A percentile compares a stretch with the other conserved stretches of the same genome.
Evolutionary conservation across 768 basidiomycete genomes (phyloP).

Genomic region (Tubosaeta sp.): DNA sequence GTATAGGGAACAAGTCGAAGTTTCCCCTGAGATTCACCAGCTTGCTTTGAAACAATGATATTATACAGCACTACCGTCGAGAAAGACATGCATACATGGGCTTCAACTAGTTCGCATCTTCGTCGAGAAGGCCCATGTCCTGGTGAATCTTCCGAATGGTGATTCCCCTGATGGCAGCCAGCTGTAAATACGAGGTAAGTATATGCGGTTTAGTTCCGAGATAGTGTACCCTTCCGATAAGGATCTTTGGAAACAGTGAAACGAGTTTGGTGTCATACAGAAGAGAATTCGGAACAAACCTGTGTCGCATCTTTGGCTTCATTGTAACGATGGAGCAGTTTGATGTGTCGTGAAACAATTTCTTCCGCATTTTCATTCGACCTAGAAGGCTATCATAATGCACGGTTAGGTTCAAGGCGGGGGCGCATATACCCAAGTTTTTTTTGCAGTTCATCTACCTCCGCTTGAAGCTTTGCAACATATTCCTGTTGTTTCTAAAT

Average conservation of each 20-base stretch:
- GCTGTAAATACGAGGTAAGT: constrained; percentile 38
- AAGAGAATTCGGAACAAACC: constrained; percentile 33
- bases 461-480: constrained; percentile 43
- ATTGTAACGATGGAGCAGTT: constrained; percentile 70
- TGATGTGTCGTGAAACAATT: constrained; percentile 65
- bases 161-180: constrained; percentile 64
- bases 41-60: background rate
- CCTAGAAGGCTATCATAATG: too few relatives aligned
- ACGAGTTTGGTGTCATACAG: background rate
- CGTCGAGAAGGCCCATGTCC: constrained; percentile 59
- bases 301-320: constrained; percentile 83
- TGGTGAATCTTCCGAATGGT: constrained; percentile 73
- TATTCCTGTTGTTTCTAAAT: constrained; percentile 50
- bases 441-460: constrained; percentile 45
- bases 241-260: constrained; percentile 43
- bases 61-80: background rate
- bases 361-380: constrained; percentile 47
- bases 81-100: background rate
- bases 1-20: too few relatives aligned
- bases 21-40: too few relatives aligned
- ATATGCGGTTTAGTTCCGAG: constrained; percentile 1
- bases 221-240: constrained; percentile 68
- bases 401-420: too few relatives aligned
- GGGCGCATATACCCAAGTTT: constrained; percentile 39
- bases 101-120: constrained; percentile 41